These are phyloP conservation scores for Phytophthora multivora DNA, from an alignment of 352 stramenopile species.

Conservation along the genomic window DNA sequence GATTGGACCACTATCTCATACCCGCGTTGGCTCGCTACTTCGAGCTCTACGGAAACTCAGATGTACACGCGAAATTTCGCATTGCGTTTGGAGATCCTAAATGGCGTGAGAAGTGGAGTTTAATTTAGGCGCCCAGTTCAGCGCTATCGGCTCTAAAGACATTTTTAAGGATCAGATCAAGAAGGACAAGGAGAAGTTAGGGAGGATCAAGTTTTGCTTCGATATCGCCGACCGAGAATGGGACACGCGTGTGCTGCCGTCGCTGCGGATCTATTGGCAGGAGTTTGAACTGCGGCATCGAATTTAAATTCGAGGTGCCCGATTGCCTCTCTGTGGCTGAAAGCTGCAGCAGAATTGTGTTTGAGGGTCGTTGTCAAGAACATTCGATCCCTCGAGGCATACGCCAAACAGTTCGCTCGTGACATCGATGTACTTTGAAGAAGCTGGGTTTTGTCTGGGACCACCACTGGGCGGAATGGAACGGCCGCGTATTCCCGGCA, in stretches of 20 bases:
- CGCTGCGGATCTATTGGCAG: conserved; percentile 11
- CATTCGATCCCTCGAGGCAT: not conserved
- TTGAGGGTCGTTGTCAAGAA: conserved; percentile 14
- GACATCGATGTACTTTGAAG: not conserved
- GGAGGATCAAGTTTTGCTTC: conserved; percentile 15
- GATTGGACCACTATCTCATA: conserved; percentile 32
- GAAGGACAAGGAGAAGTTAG: too few species aligned
- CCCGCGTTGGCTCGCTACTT: conserved; percentile 34
- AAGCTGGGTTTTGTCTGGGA: not conserved
- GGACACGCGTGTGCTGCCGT: conserved; percentile 4
- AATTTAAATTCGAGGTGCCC: conserved; percentile 9
- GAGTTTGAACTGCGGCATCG: conserved; percentile 14
- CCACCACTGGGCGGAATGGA: not conserved
- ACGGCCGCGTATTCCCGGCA: not conserved
- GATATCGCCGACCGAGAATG: conserved; percentile 15
- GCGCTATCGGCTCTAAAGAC: not conserved
- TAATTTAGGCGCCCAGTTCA: not conserved
- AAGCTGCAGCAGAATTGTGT: not conserved
- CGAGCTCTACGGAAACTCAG: conserved; percentile 21
- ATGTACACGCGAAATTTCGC: not conserved
- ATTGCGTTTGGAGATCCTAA: not conserved
- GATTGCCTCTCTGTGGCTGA: conserved; percentile 6
- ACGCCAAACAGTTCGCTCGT: conserved; percentile 7
- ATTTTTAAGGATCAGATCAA: too few species aligned
- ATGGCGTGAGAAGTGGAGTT: not conserved